phyloP scores from a whole-genome alignment of 2,329 filamentous ascomycete species.

The Trichoderma polysporum region DNA sequence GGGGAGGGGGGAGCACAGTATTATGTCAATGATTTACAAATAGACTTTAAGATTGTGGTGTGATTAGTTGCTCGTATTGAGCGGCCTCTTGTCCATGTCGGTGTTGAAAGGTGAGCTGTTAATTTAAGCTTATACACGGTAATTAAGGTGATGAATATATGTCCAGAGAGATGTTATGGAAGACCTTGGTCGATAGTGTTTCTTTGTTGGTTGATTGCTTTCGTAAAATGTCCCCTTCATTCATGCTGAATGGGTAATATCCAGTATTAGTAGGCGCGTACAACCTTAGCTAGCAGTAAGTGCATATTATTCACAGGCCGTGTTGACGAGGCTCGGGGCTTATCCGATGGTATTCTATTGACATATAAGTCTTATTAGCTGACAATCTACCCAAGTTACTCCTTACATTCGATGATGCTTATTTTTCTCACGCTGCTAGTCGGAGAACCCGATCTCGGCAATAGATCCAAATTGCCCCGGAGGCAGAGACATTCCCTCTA shows the following conservation, averaged over 20 bases:
- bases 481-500: neutral
- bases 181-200: neutral
- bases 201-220: no score
- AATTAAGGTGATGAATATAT: neutral
- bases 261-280: no score
- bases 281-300: no score
- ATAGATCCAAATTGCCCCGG: neutral
- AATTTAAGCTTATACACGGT: neutral
- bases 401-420: neutral
- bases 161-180: neutral
- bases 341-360: neutral
- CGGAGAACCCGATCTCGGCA: no score
- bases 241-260: neutral
- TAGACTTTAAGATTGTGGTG: neutral
- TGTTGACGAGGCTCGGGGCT: neutral
- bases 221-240: neutral
- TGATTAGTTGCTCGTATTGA: neutral
- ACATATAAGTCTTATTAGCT: neutral
- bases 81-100: neutral
- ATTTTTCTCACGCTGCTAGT: neutral
- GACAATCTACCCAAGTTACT: neutral
- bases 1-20: neutral
- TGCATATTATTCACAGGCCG: neutral
- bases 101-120: neutral
- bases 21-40: constrained; percentile 11